Conservation (phyloP, 257 asterid genomes). For the Parsonsia alboflavescens region DNA sequence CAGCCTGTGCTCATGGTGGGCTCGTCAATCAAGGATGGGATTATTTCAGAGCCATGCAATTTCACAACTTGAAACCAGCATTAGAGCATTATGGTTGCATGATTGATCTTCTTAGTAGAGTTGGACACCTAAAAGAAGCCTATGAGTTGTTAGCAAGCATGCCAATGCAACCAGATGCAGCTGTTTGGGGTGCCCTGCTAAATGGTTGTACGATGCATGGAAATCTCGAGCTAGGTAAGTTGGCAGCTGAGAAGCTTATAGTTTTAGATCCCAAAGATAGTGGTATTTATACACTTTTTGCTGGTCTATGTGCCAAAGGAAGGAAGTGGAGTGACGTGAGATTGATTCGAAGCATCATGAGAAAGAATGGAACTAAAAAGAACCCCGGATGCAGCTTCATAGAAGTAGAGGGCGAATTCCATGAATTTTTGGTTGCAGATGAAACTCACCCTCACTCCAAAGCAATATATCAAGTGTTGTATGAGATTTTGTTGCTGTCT, state of each 20-base stretch:
- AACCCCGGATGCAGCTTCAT: constrained; percentile 64
- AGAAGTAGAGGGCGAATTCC: constrained; percentile 61
- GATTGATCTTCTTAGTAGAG: constrained; percentile 66
- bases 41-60: constrained; percentile 40
- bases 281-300: constrained; percentile 64
- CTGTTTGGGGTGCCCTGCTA: constrained; percentile 74
- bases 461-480: constrained; percentile 43
- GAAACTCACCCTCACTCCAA: constrained; percentile 43
- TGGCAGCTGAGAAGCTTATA: constrained; percentile 60
- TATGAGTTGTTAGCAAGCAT: constrained; percentile 40
- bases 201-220: constrained; percentile 69
- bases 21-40: constrained; percentile 52
- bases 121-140: constrained; percentile 59
- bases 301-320: constrained; percentile 61
- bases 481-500: constrained; percentile 35
- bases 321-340: constrained; percentile 68
- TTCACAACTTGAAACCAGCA: constrained; percentile 32
- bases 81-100: constrained; percentile 68
- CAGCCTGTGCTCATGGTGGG: constrained; percentile 83
- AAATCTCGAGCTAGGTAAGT: constrained; percentile 58
- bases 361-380: constrained; percentile 60
- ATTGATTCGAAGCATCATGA: constrained; percentile 60
- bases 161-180: constrained; percentile 73
- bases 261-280: constrained; percentile 68
- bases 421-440: constrained; percentile 64